phyloP scores from a whole-genome alignment of 2,329 filamentous ascomycete species.

The Penicillium sp. region DNA sequence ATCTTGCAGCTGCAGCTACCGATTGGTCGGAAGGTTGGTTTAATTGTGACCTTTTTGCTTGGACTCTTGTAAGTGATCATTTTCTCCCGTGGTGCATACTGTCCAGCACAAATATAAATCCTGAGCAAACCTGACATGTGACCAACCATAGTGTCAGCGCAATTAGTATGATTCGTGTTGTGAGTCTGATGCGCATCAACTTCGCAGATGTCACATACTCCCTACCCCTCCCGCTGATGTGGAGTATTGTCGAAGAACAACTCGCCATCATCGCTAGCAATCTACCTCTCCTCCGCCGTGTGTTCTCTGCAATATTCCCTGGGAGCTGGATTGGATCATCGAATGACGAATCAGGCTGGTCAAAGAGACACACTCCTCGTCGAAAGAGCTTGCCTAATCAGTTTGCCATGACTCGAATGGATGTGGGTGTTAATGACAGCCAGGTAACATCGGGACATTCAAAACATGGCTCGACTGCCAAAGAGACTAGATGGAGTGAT shows the following conservation, averaged over 20 bases:
- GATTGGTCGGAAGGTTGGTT: conserved; percentile 16
- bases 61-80: conserved; percentile 22
- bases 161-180: conserved; percentile 20
- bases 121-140: background rate
- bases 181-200: conserved; percentile 13
- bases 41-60: conserved; percentile 19
- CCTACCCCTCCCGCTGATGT: conserved; percentile 12
- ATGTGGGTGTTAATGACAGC: background rate
- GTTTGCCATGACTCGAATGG: background rate
- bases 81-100: no score
- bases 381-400: background rate
- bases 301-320: background rate
- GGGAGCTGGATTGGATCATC: background rate
- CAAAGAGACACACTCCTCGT: background rate
- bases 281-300: background rate
- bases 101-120: no score
- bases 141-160: conserved; percentile 14
- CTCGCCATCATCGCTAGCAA: conserved; percentile 11
- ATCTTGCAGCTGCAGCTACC: conserved; percentile 24
- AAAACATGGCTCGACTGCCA: background rate
- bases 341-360: background rate
- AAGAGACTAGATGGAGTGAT: background rate
- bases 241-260: conserved; percentile 19
- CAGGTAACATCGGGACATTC: background rate
- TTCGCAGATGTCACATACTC: conserved; percentile 19